Percentiles rank a stretch among this genome's conserved stretches.
These are phyloP conservation scores for Botryotinia calthae DNA, from an alignment of 2,329 filamentous ascomycete genomes.

Conservation along the genomic window DNA sequence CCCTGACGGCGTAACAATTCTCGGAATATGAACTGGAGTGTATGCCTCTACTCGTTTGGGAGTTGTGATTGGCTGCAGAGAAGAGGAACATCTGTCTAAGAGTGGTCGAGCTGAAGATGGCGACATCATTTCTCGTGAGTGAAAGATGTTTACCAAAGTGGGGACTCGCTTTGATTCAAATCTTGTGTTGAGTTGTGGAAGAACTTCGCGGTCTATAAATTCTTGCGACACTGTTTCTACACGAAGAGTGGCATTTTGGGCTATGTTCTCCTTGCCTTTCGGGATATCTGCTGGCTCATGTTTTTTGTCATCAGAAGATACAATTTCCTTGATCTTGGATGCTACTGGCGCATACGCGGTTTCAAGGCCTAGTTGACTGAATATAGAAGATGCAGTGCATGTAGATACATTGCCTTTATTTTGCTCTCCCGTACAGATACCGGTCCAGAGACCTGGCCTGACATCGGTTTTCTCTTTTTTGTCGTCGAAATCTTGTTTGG, in stretches of 20 bases:
- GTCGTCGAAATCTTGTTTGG: not conserved
- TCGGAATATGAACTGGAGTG: not conserved
- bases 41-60: not conserved
- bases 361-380: not conserved
- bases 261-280: not conserved
- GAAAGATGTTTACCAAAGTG: constrained; percentile 30
- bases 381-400: not conserved
- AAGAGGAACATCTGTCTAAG: not conserved
- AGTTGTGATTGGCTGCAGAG: not conserved
- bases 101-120: not conserved
- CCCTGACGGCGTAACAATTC: constrained; percentile 8
- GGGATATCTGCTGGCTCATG: not conserved
- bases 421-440: not conserved
- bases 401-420: not conserved
- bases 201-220: not conserved
- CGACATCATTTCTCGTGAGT: constrained; percentile 28
- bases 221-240: constrained; percentile 1
- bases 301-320: not conserved
- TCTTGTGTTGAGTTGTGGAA: not conserved
- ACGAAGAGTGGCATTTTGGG: not conserved
- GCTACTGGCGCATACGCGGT: not conserved
- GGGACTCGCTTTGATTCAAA: constrained; percentile 19
- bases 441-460: not conserved
- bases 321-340: not conserved
- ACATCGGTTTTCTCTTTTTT: not conserved